Percentiles rank a stretch among this genome's conserved stretches.
These are phyloP conservation scores for Mortierella antarctica DNA, from an alignment of 192 early-diverging fungal species.

Conservation along the genomic window DNA sequence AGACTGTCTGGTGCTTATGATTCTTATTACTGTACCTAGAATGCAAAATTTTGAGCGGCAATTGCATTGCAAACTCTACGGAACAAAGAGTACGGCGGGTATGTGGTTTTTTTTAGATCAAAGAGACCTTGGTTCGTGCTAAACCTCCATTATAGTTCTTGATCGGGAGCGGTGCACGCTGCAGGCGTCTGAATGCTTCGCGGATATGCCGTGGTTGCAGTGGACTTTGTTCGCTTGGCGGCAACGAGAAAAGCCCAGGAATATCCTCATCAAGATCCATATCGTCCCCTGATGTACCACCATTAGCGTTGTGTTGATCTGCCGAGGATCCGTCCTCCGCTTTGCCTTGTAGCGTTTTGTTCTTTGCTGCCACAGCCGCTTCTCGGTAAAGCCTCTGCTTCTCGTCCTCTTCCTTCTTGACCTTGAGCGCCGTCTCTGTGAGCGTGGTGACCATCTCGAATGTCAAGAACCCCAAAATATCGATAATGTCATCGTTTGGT, in stretches of 20 bases:
- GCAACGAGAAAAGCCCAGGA: conserved; percentile 79
- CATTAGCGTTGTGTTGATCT: conserved; percentile 11
- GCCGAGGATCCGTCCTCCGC: conserved; percentile 15
- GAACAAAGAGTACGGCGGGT: not conserved
- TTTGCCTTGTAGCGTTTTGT: conserved; percentile 26
- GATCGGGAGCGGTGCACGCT: conserved; percentile 77
- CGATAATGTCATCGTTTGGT: conserved; percentile 93
- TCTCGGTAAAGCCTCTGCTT: conserved; percentile 59
- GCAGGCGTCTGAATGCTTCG: conserved; percentile 91
- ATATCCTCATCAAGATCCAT: conserved; percentile 53
- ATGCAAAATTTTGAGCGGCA: too few relatives aligned
- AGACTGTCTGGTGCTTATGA: not conserved
- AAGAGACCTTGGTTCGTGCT: conserved; percentile 74
- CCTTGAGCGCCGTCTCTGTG: conserved; percentile 88
- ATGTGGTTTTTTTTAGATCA: conserved; percentile 60
- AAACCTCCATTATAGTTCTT: conserved; percentile 83
- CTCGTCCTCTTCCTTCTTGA: conserved; percentile 68
- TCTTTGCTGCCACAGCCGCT: conserved; percentile 38
- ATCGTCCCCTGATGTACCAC: conserved; percentile 28
- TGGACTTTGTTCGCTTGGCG: conserved; percentile 83
- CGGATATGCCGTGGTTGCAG: conserved; percentile 89
- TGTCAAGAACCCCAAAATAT: conserved; percentile 95
- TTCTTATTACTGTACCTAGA: not conserved
- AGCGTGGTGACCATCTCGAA: conserved; percentile 95
- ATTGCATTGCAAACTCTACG: too few relatives aligned